Conservation (phyloP, 2,329 filamentous ascomycete genomes). For the Hortaea werneckii region DNA sequence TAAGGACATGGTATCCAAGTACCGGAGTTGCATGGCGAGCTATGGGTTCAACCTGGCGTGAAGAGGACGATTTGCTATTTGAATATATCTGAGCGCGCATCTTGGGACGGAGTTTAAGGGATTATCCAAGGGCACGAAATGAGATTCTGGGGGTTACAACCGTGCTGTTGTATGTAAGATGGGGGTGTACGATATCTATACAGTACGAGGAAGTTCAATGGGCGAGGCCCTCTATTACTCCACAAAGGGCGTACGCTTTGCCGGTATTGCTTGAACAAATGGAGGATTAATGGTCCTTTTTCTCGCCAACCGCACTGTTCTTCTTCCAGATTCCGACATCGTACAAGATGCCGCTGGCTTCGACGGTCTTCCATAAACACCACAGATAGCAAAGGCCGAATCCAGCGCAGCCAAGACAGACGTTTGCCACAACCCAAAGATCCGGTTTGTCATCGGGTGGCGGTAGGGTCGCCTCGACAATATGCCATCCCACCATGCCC, state of each 20-base stretch:
- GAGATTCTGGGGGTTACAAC: no score
- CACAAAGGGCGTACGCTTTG: no score
- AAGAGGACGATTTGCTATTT: background rate
- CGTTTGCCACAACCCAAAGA: conserved; percentile 87
- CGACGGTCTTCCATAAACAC: conserved; percentile 64
- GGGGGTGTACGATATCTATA: no score
- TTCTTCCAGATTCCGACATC: conserved; percentile 9
- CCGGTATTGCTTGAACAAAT: no score
- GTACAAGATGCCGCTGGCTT: conserved; percentile 44
- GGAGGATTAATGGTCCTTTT: conserved; percentile 9
- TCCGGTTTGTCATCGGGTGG: conserved; percentile 76
- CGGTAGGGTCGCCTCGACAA: conserved; percentile 55
- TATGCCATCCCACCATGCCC: conserved; percentile 72
- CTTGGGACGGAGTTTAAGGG: no score
- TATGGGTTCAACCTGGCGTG: conserved; percentile 65
- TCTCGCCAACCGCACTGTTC: conserved; percentile 4
- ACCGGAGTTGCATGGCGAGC: conserved; percentile 83
- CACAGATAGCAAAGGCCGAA: conserved; percentile 85
- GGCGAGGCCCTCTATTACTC: no score
- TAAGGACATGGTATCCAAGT: conserved; percentile 69
- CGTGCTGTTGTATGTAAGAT: no score
- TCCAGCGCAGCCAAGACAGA: conserved; percentile 71
- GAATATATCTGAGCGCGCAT: background rate
- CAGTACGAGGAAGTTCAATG: no score
- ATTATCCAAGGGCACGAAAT: no score